Percentiles rank a stretch among this genome's conserved stretches.
Conservation (phyloP, 1,284 basidiomycete genomes). For the Spongispora temasekensis region DNA sequence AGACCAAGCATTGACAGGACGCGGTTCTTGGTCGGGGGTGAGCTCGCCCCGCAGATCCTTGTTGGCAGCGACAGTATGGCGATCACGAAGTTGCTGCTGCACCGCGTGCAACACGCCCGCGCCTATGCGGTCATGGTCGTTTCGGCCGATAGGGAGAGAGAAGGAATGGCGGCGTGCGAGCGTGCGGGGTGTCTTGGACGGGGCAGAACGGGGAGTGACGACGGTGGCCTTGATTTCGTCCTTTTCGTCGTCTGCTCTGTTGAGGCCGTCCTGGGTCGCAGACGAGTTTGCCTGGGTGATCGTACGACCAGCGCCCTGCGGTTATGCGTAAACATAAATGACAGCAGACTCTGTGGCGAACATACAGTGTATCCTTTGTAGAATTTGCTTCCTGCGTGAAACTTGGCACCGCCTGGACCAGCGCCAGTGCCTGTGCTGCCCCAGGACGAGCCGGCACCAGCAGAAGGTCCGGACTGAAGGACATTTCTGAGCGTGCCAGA, state of each 20-base stretch:
- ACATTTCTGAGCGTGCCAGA: conserved; percentile 70
- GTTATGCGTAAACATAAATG: too few species aligned
- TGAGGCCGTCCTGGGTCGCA: conserved; percentile 48
- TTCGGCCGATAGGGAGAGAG: conserved; percentile 38
- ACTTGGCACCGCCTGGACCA: conserved; percentile 67
- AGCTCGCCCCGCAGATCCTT: conserved; percentile 21
- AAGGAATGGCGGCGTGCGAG: conserved; percentile 62
- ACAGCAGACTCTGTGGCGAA: too few species aligned
- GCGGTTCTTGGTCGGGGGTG: conserved; percentile 17
- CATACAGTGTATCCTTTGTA: conserved; percentile 59
- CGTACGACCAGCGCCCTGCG: conserved; percentile 62
- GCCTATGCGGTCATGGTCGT: conserved; percentile 41
- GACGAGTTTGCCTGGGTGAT: conserved; percentile 69
- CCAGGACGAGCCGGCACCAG: conserved; percentile 57
- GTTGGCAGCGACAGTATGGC: conserved; percentile 44
- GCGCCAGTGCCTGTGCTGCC: conserved; percentile 55
- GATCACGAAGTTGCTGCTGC: conserved; percentile 57
- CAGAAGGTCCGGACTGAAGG: conserved; percentile 50
- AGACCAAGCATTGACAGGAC: conserved; percentile 35
- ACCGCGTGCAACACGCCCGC: conserved; percentile 60
- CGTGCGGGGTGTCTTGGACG: conserved; percentile 35
- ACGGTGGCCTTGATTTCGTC: conserved; percentile 48
- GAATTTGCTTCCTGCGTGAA: conserved; percentile 66
- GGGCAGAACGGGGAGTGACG: conserved; percentile 28
- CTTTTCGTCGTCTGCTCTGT: conserved; percentile 53